Percentiles rank a stretch among this genome's conserved stretches.
Evolutionary conservation across 176 grass and related monocot genomes (phyloP).

Genomic region (Rhipidocladum racemiflorum): DNA sequence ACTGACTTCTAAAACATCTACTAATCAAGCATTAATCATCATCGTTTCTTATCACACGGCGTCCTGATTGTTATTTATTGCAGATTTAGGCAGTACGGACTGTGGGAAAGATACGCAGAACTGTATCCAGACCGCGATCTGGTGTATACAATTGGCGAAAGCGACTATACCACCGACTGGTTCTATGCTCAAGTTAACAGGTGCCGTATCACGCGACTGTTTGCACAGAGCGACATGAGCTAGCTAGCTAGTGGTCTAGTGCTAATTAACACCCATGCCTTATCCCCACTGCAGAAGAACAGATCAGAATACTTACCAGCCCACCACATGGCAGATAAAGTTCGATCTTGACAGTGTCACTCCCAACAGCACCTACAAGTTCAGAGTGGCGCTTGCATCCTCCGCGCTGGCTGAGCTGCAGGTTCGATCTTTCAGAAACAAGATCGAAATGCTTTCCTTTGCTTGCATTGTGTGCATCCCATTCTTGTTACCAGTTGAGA

Average conservation of each 20-base stretch:
- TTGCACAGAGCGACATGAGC: neutral
- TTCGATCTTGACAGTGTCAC: constrained; percentile 56
- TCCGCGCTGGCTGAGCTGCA: constrained; percentile 62
- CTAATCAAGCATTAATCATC: neutral
- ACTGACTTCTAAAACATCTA: neutral
- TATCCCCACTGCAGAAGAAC: constrained; percentile 44
- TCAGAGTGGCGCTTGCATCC: constrained; percentile 81
- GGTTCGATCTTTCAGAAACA: constrained; percentile 40
- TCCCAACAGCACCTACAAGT: constrained; percentile 59
- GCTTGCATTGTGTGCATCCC: neutral
- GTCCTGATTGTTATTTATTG: neutral
- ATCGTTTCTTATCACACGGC: neutral
- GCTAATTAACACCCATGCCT: neutral
- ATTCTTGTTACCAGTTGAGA: neutral
- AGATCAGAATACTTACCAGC: constrained; percentile 49
- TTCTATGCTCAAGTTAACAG: constrained; percentile 92
- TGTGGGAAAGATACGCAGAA: constrained; percentile 89
- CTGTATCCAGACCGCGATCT: constrained; percentile 65
- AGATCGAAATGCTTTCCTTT: neutral
- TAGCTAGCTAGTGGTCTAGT: neutral
- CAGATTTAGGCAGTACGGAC: constrained; percentile 88
- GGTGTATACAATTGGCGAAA: constrained; percentile 63
- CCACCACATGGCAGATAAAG: constrained; percentile 91
- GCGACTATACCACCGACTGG: constrained; percentile 72
- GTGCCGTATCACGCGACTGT: constrained; percentile 20